A percentile compares a stretch with the other conserved stretches of the same genome.
Evolutionary conservation across 1,284 basidiomycete genomes (phyloP).

Genomic region (Apiotrichum brassicae): DNA sequence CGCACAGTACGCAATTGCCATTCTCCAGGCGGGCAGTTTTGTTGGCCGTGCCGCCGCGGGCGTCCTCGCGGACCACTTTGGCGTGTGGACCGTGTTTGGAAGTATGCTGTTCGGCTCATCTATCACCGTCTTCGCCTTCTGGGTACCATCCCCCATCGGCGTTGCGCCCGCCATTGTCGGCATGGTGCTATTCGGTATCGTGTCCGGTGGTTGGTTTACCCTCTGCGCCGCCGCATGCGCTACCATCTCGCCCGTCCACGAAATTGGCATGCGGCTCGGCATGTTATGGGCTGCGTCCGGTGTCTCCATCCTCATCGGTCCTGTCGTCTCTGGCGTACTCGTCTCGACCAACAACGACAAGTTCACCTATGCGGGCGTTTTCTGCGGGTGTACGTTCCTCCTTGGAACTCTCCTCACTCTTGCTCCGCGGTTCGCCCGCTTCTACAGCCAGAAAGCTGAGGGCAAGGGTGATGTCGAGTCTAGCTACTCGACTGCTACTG

Average conservation of each 20-base stretch:
- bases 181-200: slow-evolving; percentile 31
- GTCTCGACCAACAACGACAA: slow-evolving; percentile 15
- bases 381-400: slow-evolving; percentile 25
- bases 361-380: slow-evolving; percentile 31
- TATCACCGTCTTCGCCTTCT: slow-evolving; percentile 18
- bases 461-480: too few species aligned
- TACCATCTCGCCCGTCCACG: slow-evolving; percentile 33
- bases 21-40: slow-evolving; percentile 26
- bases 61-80: slow-evolving; percentile 20
- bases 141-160: slow-evolving; percentile 22
- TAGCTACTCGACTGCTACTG: too few species aligned
- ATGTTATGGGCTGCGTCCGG: slow-evolving; percentile 38
- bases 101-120: slow-evolving; percentile 12
- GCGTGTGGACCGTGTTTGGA: slow-evolving; percentile 22
- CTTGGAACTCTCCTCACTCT: slow-evolving; percentile 19
- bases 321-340: slow-evolving; percentile 31
- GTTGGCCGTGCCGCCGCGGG: slow-evolving; percentile 19
- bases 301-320: slow-evolving; percentile 33
- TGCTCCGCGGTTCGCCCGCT: slow-evolving; percentile 4
- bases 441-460: not conserved
- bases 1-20: slow-evolving; percentile 18
- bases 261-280: slow-evolving; percentile 41
- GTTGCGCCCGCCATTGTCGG: slow-evolving; percentile 28
- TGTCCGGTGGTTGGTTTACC: slow-evolving; percentile 37
- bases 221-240: slow-evolving; percentile 36